phyloP scores from a whole-genome alignment of 2,329 filamentous ascomycete genomes.

The Diaporthe humulicola region DNA sequence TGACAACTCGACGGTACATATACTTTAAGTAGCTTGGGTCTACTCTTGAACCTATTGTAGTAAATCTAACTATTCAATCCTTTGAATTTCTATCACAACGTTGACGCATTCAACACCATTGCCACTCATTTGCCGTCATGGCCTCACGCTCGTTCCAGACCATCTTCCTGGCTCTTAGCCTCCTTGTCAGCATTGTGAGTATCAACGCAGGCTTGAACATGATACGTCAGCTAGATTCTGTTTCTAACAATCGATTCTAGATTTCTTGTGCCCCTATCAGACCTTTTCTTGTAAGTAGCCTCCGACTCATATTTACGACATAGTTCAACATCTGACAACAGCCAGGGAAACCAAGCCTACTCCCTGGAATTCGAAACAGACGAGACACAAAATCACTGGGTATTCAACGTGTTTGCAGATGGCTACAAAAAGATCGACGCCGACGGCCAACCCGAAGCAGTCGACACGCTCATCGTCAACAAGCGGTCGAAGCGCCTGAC shows the following conservation, averaged over 20 bases:
- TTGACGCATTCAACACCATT: neutral
- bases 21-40: fast-evolving
- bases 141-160: neutral
- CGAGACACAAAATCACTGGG: slow-evolving; percentile 2
- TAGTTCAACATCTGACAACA: neutral
- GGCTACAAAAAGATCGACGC: neutral
- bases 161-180: neutral
- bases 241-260: neutral
- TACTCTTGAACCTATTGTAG: no score
- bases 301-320: fast-evolving
- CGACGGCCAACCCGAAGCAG: neutral
- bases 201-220: neutral
- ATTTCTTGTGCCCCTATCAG: neutral
- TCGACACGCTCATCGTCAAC: slow-evolving; percentile 7
- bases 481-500: neutral
- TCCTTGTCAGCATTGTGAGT: neutral
- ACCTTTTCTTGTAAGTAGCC: neutral
- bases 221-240: neutral
- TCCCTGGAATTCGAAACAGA: neutral
- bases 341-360: neutral
- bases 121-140: neutral
- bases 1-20: neutral
- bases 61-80: no score
- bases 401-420: neutral
- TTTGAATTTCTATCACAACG: no score